Conservation (phyloP, 495 filamentous ascomycete genomes). For the Penicillium cataractarum region DNA sequence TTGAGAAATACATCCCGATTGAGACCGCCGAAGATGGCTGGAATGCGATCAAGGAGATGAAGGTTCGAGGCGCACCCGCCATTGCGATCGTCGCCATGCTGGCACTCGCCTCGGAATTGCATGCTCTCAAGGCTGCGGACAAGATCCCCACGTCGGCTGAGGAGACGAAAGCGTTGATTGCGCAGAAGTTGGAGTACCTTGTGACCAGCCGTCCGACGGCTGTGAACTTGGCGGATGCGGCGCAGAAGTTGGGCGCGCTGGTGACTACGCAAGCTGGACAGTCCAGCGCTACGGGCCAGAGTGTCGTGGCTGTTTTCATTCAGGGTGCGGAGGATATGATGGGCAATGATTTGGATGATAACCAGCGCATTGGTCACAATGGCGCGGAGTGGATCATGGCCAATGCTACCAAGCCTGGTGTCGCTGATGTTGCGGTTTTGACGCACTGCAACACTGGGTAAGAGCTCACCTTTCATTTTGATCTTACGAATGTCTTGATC, state of each 20-base stretch:
- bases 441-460: conserved; percentile 98
- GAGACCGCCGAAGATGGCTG: conserved; percentile 79
- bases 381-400: conserved; percentile 81
- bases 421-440: conserved; percentile 66
- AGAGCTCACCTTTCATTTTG: conserved; percentile 13
- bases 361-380: conserved; percentile 77
- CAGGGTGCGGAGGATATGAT: conserved; percentile 83
- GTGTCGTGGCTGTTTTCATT: conserved; percentile 68
- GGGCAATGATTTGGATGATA: conserved; percentile 82
- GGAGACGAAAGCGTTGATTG: conserved; percentile 68
- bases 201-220: conserved; percentile 88
- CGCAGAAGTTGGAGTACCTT: conserved; percentile 77
- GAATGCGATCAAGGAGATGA: conserved; percentile 91
- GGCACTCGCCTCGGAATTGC: conserved; percentile 68
- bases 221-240: conserved; percentile 91
- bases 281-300: conserved; percentile 42
- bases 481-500: background rate
- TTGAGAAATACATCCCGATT: conserved; percentile 77
- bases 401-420: conserved; percentile 41
- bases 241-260: conserved; percentile 69
- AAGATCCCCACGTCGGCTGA: conserved; percentile 47
- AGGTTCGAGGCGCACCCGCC: conserved; percentile 89
- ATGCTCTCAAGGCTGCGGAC: conserved; percentile 23
- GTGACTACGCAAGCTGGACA: conserved; percentile 42
- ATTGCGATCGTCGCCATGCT: conserved; percentile 97